Conservation (phyloP, 352 stramenopile genomes). For the Thalassiosira mediterranea region DNA sequence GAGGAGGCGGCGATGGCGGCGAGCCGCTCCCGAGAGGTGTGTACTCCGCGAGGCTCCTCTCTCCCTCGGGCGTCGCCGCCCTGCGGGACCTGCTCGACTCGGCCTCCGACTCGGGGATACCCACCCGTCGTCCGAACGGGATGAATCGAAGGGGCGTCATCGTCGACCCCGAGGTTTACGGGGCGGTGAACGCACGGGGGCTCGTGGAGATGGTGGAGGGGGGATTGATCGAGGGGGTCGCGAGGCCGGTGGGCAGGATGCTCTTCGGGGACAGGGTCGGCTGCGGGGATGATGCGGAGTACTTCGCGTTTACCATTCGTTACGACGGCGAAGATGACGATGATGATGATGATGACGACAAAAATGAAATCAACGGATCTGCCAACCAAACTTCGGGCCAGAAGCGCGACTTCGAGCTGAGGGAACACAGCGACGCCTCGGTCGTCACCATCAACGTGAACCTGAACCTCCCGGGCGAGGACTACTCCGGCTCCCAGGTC, state of each 20-base stretch:
- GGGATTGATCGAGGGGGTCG: constrained; percentile 39
- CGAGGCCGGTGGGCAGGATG: constrained; percentile 52
- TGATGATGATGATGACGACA: not conserved
- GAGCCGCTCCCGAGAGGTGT: constrained; percentile 36
- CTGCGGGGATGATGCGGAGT: constrained; percentile 46
- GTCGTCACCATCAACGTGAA: constrained; percentile 73
- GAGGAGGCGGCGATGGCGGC: not conserved
- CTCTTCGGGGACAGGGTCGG: constrained; percentile 55
- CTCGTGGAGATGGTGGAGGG: constrained; percentile 40
- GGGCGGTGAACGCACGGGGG: constrained; percentile 37
- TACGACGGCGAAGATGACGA: constrained; percentile 41
- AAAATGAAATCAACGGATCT: not conserved
- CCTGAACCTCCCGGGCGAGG: constrained; percentile 57
- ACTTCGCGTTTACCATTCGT: constrained; percentile 69
- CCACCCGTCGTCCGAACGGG: constrained; percentile 66
- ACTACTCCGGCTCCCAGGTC: constrained; percentile 52
- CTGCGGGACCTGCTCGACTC: constrained; percentile 48
- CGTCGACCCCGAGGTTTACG: constrained; percentile 45
- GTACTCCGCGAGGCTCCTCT: constrained; percentile 48
- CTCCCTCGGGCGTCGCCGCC: constrained; percentile 17
- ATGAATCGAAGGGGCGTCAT: constrained; percentile 74
- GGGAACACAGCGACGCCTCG: constrained; percentile 69
- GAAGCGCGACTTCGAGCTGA: constrained; percentile 55
- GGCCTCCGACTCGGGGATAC: constrained; percentile 47
- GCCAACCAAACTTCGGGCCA: too few relatives aligned